Base-by-base conservation (phyloP, 805 yeast species). In the Cyberlindnera euphorbiiphila region DNA sequence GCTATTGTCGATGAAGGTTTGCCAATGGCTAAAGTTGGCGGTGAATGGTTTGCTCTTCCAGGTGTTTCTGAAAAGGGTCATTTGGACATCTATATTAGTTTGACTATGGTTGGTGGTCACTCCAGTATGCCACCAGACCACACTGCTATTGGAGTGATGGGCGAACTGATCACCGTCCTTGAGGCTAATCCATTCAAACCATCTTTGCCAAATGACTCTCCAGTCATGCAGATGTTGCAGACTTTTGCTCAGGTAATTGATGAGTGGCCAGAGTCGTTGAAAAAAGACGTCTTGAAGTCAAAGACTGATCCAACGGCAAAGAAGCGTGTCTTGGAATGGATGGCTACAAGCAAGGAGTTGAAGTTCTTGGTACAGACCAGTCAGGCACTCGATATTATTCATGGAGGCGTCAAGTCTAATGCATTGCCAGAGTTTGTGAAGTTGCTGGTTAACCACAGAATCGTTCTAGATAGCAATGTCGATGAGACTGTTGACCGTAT, bases 391-490 rank as follows among this genome's bases (percentile, higher is more conserved):
- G 56, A 53, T 34, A 41, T 51, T 17, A 66, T 85, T 42, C 53
- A 61, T 10, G 93, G 93, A 20, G 95, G 94, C 29, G 71, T 78
- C 41, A 85, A 85, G 60, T 69, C 80, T 18, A 85, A 85, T 53
- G 88, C 93, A 1, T 62, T 85, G 32, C 94, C 95, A 3, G 91
- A 84, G 54, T 39, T 32, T 24, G 48, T 49, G 6, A 59, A 66
- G 18, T 74, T 74, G 4, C 57, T 61, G 21, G 64, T 78, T 28
- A 83, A 85, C 59, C 82, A 81, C 51, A 68, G 94, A 53, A 67
- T 84, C 38, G 71, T 76, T 14, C 61, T 77, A 30, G 86, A 78
- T 44, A 69, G 78, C 12, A 60, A 69, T 16, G 65, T 72, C 1
- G 40, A 49, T 18, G 59, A 64, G 28, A 52, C 56, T 2, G 14